Base-by-base conservation (phyloP, 192 early-diverging fungal species). In the Coemansia sp. region DNA sequence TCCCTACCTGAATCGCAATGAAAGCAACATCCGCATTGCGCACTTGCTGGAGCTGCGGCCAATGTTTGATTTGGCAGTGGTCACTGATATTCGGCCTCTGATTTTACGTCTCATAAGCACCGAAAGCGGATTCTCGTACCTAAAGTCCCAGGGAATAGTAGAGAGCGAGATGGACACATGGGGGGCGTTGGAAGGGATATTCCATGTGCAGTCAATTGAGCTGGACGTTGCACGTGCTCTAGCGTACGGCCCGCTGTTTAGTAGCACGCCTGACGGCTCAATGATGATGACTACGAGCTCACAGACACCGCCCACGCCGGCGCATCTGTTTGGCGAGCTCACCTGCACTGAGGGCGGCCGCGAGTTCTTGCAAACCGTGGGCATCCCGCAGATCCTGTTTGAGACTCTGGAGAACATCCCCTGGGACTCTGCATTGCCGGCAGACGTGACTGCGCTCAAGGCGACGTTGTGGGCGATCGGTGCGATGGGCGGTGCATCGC, bases 401-500 rank as follows among this genome's bases (percentile, higher is more conserved):
- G 76, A 79, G 65, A 79, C 76, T 4, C 58, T 79, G 57, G 49
- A 31, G 15, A 79, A 79, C 40, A 79, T 79, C 11, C 68, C 64
- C 40, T 68, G 69, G 60, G 59, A 71, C 55, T 71, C 76, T 11
- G 48, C 50, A 20, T 48, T 68, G 40, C 46, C 69, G 0, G 59
- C 47, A 2, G 76, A 79, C 36, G 45, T 71, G 15, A 53, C 49
- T 3, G 69, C 58, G 6, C 64, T 79, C 36, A 79, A 79, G 59
- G 76, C 76, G 26, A 79, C 76, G 28, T 61, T 79, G 39, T 79
- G 76, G 76, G 76, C 76, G 3, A 71, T 79, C 34, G 76, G 76
- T 11, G 64, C 76, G 5, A 66, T 79, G 57, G 76, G 76, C 8
- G 48, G 48, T 0, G 69, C 69, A 11, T 71, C 69, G 9, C 31